Evolutionary conservation across 768 basidiomycete genomes (phyloP), one percentile per base, ranked within the genome.

Genomic region (Tricholoma sp.): DNA sequence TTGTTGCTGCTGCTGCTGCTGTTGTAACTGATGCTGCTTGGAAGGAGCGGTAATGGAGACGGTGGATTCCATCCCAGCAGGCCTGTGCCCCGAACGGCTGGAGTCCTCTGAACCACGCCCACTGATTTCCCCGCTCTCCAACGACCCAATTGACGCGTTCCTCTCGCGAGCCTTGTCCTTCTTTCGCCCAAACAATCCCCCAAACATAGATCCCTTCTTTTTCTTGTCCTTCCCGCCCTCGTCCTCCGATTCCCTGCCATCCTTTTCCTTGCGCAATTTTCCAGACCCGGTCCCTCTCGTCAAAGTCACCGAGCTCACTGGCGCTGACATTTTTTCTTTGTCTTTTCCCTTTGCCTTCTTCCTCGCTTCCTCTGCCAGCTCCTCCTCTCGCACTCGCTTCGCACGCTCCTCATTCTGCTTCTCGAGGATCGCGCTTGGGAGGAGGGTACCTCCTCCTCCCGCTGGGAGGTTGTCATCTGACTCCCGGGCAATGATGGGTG

Each of bases 111-210:
- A 89, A 42, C 68, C 73, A 32, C 78, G 64, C 41, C 63, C 66
- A 5, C 57, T 66, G 31, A 75, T 70, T 17, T 79, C 79, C 28
- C 74, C 77, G 42, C 80, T 81, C 37, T 85, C 86, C 45, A 78
- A 67, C 0, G 81, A 83, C 5, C 75, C 73, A 51, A 78, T 68
- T 0, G 79, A 78, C 2, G 69, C 51, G 32, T 68, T 75, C 51
- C 86, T 86, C 51, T 84, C 85, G 67, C 85, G 47, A 32, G 15
- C 85, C 72, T 87, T 90, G 64, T 89, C 84, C 69, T 88, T 94
- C 70, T 83, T 86, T 62, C 88, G 74, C 15, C 80, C 79, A 67
- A 96, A 96, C 50, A 98, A 64, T 0, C 85, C 78, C 12, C 84
- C 79, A 60, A 97, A 87, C 55, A 98, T 79, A 3, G 88, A 84